These are phyloP conservation scores for Candida ipomoeae DNA, from an alignment of 805 yeast species.

Conservation along the genomic window DNA sequence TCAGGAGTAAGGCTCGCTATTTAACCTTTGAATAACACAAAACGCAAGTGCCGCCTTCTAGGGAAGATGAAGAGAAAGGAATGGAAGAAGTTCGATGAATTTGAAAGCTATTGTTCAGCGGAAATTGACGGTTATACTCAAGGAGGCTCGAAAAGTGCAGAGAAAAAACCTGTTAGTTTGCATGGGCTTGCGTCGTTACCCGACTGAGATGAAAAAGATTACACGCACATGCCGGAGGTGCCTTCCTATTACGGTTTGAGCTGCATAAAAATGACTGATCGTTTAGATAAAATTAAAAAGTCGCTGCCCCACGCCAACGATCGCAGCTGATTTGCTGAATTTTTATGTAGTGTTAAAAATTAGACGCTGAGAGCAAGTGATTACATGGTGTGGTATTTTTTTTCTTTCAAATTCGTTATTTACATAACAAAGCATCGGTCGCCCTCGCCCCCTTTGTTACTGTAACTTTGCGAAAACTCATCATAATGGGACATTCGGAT, in stretches of 20 bases:
- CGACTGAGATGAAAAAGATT: slow-evolving; percentile 21
- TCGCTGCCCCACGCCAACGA: not conserved
- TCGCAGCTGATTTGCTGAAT: not conserved
- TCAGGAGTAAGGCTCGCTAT: not conserved
- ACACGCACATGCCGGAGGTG: slow-evolving; percentile 11
- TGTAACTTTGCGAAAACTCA: not conserved
- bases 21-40: not conserved
- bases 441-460: too few relatives aligned
- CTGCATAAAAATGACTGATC: slow-evolving; percentile 12
- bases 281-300: slow-evolving; percentile 13
- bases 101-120: not conserved
- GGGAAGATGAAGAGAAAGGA: not conserved
- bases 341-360: too few relatives aligned
- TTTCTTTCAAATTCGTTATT: too few relatives aligned
- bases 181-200: slow-evolving; percentile 16
- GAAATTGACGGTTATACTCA: not conserved
- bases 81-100: not conserved
- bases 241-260: slow-evolving; percentile 5
- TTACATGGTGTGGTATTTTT: too few relatives aligned
- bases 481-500: not conserved
- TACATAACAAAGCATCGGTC: too few relatives aligned
- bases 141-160: slow-evolving; percentile 1
- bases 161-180: slow-evolving; percentile 7
- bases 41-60: not conserved
- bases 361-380: too few relatives aligned